Percentiles rank a stretch among this genome's conserved stretches.
These are phyloP conservation scores for Triticum timopheevii DNA, from an alignment of 176 grass and related monocot genomes.

Conservation along the genomic window DNA sequence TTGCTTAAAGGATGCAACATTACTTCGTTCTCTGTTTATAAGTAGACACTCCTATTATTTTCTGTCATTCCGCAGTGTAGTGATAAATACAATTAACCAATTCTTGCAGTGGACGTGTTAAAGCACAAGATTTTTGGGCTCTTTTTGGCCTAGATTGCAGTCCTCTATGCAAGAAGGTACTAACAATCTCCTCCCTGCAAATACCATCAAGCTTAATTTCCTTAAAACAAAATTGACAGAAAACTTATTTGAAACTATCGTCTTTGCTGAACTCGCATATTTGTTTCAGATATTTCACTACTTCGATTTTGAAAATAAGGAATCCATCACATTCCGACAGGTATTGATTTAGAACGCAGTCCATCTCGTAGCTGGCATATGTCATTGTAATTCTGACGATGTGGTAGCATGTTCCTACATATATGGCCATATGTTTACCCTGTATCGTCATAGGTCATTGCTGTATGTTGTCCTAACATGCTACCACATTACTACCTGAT, in stretches of 20 bases:
- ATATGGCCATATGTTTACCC: background rate
- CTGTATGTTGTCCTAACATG: background rate
- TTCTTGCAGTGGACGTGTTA: conserved; percentile 69
- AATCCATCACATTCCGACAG: conserved; percentile 91
- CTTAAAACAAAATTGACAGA: background rate
- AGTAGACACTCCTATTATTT: background rate
- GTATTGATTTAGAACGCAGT: conserved; percentile 14
- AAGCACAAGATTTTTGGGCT: conserved; percentile 66
- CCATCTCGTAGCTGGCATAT: background rate
- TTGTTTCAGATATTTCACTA: conserved; percentile 82
- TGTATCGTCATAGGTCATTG: no score
- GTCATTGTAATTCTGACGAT: no score
- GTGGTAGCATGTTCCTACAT: background rate
- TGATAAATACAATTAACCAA: conserved; percentile 25
- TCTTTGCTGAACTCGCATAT: background rate
- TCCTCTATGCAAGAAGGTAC: conserved; percentile 77
- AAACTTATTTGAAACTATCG: background rate
- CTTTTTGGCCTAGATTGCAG: conserved; percentile 68
- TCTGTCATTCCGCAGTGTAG: background rate
- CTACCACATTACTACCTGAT: background rate
- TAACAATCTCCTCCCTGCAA: background rate
- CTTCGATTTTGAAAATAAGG: conserved; percentile 65
- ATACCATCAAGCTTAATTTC: background rate
- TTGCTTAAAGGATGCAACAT: background rate
- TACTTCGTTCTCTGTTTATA: background rate